phyloP scores from a whole-genome alignment of 768 basidiomycete genomes.

The Pulveroboletus sp. region DNA sequence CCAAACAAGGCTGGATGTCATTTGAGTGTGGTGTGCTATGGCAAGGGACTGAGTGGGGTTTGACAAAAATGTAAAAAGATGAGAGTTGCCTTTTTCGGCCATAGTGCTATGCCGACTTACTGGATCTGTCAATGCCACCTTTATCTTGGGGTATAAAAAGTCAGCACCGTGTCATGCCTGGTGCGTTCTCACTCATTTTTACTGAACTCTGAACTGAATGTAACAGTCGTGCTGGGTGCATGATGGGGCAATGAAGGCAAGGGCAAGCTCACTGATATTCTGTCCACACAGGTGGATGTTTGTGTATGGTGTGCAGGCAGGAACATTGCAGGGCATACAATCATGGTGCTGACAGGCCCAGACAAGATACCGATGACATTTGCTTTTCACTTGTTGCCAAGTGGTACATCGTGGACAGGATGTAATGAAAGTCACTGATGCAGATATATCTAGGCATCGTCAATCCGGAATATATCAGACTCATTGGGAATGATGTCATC shows the following conservation, averaged over 20 bases:
- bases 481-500: constrained; percentile 96
- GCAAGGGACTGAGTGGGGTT: constrained; percentile 32
- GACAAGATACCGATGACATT: constrained; percentile 77
- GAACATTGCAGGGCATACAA: constrained; percentile 99
- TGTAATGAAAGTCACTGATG: not conserved
- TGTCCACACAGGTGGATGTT: constrained; percentile 84
- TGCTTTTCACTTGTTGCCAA: constrained; percentile 94
- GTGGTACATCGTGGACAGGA: constrained; percentile 62
- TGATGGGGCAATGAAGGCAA: constrained; percentile 96
- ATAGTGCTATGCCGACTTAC: not conserved
- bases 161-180: constrained; percentile 21
- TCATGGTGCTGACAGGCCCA: constrained; percentile 74
- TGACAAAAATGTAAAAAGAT: constrained; percentile 39
- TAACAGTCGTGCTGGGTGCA: constrained; percentile 77
- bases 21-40: constrained; percentile 40
- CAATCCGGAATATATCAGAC: constrained; percentile 62
- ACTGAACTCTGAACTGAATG: constrained; percentile 9
- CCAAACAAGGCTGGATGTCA: constrained; percentile 78
- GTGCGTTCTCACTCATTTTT: constrained; percentile 10
- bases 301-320: constrained; percentile 97
- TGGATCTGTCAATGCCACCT: not conserved
- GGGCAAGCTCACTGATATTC: constrained; percentile 95
- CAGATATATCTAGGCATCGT: constrained; percentile 15
- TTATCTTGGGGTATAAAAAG: constrained; percentile 9
- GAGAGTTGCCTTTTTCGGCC: constrained; percentile 17